phyloP scores from a whole-genome alignment of 2,329 filamentous ascomycete species.

The Fusarium domesticum region DNA sequence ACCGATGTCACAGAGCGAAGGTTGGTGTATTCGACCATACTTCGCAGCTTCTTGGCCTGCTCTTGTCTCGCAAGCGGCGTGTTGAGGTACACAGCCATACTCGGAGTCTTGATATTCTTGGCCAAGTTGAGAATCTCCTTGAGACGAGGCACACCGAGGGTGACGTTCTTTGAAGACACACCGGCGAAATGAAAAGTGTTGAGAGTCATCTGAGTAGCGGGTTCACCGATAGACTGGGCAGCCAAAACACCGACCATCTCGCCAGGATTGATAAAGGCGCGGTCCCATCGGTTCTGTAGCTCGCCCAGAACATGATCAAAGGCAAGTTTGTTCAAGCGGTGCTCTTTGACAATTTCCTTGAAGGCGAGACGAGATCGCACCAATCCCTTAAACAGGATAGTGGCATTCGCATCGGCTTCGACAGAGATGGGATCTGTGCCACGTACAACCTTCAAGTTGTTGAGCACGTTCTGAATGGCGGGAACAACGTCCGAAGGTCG shows the following conservation, averaged over 20 bases:
- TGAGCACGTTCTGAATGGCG: slow-evolving; percentile 69
- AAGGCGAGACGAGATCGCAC: slow-evolving; percentile 86
- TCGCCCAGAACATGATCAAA: slow-evolving; percentile 92
- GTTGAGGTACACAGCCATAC: slow-evolving; percentile 87
- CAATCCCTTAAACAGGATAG: slow-evolving; percentile 87
- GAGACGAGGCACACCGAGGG: slow-evolving; percentile 94
- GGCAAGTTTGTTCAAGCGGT: slow-evolving; percentile 84
- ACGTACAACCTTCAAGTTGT: slow-evolving; percentile 79
- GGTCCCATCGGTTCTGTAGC: slow-evolving; percentile 82
- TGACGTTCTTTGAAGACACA: slow-evolving; percentile 99
- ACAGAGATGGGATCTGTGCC: slow-evolving; percentile 76
- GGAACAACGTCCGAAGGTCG: slow-evolving; percentile 85
- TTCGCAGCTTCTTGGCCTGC: slow-evolving; percentile 79
- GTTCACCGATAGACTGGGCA: slow-evolving; percentile 97
- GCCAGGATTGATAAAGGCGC: slow-evolving; percentile 82
- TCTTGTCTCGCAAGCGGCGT: slow-evolving; percentile 66
- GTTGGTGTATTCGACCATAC: slow-evolving; percentile 89
- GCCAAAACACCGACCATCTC: slow-evolving; percentile 99
- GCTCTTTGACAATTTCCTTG: slow-evolving; percentile 84
- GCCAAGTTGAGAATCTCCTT: slow-evolving; percentile 99
- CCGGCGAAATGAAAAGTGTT: slow-evolving; percentile 99
- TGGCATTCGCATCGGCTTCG: slow-evolving; percentile 86
- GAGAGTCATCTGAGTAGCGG: slow-evolving; percentile 97
- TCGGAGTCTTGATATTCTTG: slow-evolving; percentile 96
- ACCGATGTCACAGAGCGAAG: slow-evolving; percentile 85